phyloP scores from a whole-genome alignment of 257 asterid species.

The Hygrophila difformis region DNA sequence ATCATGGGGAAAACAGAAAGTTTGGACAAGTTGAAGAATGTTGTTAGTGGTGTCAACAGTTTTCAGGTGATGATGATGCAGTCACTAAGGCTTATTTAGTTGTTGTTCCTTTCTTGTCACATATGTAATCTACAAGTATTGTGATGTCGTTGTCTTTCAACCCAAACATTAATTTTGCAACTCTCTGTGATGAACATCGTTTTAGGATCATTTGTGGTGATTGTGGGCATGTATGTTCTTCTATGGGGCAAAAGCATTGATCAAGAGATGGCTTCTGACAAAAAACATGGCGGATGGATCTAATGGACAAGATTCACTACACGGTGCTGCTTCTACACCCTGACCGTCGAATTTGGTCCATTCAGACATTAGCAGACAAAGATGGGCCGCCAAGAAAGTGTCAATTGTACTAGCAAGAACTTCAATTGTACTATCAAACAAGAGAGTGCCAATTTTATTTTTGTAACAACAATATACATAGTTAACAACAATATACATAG shows the following conservation, averaged over 20 bases:
- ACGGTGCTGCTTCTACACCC: background rate
- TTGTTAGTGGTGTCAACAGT: slow-evolving; percentile 80
- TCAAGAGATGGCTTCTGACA: background rate
- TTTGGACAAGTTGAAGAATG: slow-evolving; percentile 73
- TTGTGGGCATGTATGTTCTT: background rate
- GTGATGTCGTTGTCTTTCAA: background rate
- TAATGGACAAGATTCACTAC: background rate
- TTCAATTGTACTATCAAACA: too few relatives aligned
- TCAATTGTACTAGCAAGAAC: too few relatives aligned
- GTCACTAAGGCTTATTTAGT: slow-evolving; percentile 69
- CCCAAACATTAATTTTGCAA: background rate
- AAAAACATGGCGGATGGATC: background rate
- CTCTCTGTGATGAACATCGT: background rate
- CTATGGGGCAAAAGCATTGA: background rate
- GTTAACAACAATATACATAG: too few relatives aligned
- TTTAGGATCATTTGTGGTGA: background rate
- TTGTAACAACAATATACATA: too few relatives aligned
- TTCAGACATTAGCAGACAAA: too few relatives aligned
- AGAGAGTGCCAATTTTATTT: too few relatives aligned
- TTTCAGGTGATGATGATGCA: slow-evolving; percentile 67
- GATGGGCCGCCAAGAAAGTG: too few relatives aligned
- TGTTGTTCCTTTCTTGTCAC: slow-evolving; percentile 94
- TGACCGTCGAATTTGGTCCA: too few relatives aligned
- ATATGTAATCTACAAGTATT: too few relatives aligned
- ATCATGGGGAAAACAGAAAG: slow-evolving; percentile 97